Conservation (phyloP, 345 rosid species). For the Gossypium bickii region DNA sequence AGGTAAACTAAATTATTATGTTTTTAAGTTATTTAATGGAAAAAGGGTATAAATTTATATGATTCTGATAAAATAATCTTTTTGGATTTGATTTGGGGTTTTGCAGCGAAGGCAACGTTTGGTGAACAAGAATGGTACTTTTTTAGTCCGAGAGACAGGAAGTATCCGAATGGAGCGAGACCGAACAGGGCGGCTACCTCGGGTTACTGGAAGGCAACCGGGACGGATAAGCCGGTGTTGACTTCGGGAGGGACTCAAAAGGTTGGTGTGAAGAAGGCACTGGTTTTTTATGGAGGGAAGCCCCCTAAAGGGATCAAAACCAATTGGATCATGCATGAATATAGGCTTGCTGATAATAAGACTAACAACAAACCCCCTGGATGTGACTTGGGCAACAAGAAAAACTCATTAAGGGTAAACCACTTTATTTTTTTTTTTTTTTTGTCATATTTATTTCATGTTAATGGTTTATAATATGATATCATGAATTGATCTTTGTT, state of each 20-base stretch:
- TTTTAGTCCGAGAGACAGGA: constrained; percentile 89
- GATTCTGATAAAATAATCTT: not conserved
- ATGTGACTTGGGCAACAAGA: constrained; percentile 65
- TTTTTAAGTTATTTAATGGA: not conserved
- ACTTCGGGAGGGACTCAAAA: constrained; percentile 56
- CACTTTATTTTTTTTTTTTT: not conserved
- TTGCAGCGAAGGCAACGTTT: constrained; percentile 73
- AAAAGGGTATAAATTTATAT: not conserved
- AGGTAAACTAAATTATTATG: constrained; percentile 29
- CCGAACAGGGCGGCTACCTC: constrained; percentile 96
- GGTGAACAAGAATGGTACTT: constrained; percentile 99
- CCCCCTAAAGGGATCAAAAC: constrained; percentile 98
- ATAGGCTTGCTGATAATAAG: constrained; percentile 56
- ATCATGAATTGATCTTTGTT: constrained; percentile 1
- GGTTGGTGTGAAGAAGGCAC: constrained; percentile 87
- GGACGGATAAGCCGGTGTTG: constrained; percentile 89
- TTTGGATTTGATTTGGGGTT: not conserved
- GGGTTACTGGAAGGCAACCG: constrained; percentile 99
- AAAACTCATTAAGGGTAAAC: constrained; percentile 77
- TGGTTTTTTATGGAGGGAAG: constrained; percentile 90
- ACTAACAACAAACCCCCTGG: constrained; percentile 53
- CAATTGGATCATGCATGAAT: constrained; percentile 99
- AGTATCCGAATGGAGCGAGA: constrained; percentile 95
- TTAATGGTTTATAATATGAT: not conserved
- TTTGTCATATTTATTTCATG: not conserved